These are phyloP conservation scores for Ogataea neopini DNA, from an alignment of 805 yeast species.

Conservation along the genomic window DNA sequence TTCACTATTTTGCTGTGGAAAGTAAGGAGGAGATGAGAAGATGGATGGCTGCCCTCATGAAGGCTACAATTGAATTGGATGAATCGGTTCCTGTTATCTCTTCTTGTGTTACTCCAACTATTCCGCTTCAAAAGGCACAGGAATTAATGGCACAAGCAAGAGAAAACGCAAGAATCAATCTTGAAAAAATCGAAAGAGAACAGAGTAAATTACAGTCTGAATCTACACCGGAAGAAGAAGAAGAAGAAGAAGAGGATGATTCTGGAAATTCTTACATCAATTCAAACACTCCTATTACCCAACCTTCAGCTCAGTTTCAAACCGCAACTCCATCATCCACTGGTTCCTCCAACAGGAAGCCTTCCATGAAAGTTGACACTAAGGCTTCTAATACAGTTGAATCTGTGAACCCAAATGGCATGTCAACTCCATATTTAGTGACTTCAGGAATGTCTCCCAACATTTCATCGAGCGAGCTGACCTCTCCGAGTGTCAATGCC, in stretches of 20 bases:
- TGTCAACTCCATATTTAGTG: constrained; percentile 66
- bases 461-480: constrained; percentile 36
- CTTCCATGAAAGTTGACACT: constrained; percentile 39
- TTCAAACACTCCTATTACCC: constrained; percentile 24
- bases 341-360: constrained; percentile 21
- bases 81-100: constrained; percentile 89
- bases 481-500: constrained; percentile 15
- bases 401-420: constrained; percentile 40
- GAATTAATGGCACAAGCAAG: constrained; percentile 81
- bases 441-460: constrained; percentile 51
- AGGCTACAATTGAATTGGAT: constrained; percentile 95
- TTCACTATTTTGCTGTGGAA: constrained; percentile 95
- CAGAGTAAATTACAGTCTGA: constrained; percentile 17
- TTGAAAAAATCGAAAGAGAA: constrained; percentile 46
- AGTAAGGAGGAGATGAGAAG: constrained; percentile 86
- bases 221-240: constrained; percentile 22
- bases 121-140: constrained; percentile 83
- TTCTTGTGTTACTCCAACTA: constrained; percentile 94
- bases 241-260: constrained; percentile 23
- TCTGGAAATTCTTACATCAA: constrained; percentile 17
- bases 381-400: constrained; percentile 23
- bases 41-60: constrained; percentile 94
- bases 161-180: constrained; percentile 62
- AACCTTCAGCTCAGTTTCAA: constrained; percentile 23
- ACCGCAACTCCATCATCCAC: constrained; percentile 34